Conservation (phyloP, 768 basidiomycete species). For the Tulasnella sp. region DNA sequence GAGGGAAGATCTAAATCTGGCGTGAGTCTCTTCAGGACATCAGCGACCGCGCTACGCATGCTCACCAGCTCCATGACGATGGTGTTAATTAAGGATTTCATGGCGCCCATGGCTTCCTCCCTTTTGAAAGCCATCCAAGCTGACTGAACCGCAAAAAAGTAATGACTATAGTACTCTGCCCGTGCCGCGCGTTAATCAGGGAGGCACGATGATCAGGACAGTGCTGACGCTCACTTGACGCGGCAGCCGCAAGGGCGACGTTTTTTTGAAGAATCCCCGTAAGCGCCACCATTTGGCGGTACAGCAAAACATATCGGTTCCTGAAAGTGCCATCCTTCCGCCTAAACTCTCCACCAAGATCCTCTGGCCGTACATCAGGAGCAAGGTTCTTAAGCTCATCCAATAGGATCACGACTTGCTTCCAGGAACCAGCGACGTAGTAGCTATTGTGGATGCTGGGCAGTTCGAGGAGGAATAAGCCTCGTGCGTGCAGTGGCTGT, state of each 20-base stretch:
- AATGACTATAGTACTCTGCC: constrained; percentile 53
- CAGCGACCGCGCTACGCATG: background rate
- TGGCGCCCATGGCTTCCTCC: constrained; percentile 36
- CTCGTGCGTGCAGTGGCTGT: too few relatives aligned
- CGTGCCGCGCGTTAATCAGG: background rate
- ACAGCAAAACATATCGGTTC: constrained; percentile 49
- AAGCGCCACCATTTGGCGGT: constrained; percentile 49
- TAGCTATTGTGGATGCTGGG: constrained; percentile 79
- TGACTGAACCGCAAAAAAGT: constrained; percentile 39
- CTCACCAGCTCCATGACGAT: constrained; percentile 66
- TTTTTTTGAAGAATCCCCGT: constrained; percentile 51
- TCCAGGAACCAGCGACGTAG: constrained; percentile 77
- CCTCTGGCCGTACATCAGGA: constrained; percentile 39
- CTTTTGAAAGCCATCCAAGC: constrained; percentile 54
- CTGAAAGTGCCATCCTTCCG: constrained; percentile 41
- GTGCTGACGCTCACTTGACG: constrained; percentile 44
- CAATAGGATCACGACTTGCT: constrained; percentile 49
- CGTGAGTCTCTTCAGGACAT: background rate
- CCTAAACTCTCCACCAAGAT: constrained; percentile 30
- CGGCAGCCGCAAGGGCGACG: constrained; percentile 58
- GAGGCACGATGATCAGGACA: constrained; percentile 7
- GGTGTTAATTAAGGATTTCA: constrained; percentile 70
- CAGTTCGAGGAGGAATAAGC: too few relatives aligned
- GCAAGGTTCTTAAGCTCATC: constrained; percentile 44
- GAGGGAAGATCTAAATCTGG: constrained; percentile 37